These are phyloP conservation scores for Hymenoscyphus albidus DNA, from an alignment of 2,329 filamentous ascomycete species.

Conservation along the genomic window DNA sequence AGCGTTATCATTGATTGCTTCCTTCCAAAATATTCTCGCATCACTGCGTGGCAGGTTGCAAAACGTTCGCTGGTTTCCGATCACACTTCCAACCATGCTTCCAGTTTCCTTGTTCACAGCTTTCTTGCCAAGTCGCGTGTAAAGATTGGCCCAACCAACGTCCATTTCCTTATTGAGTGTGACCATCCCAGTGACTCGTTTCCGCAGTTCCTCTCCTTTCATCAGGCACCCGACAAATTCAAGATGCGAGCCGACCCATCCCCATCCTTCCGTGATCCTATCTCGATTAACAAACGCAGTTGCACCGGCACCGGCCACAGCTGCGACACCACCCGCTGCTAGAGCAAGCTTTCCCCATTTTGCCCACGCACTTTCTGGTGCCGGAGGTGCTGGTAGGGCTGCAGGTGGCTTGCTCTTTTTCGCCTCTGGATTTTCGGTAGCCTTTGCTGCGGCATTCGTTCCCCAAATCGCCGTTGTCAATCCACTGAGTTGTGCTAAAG, in stretches of 20 bases:
- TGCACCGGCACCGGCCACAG: constrained; percentile 75
- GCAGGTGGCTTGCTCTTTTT: constrained; percentile 38
- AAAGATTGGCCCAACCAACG: constrained; percentile 81
- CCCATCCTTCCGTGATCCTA: constrained; percentile 69
- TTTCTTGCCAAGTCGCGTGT: constrained; percentile 74
- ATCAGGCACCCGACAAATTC: constrained; percentile 90
- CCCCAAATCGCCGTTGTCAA: constrained; percentile 67
- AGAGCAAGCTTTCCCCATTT: constrained; percentile 82
- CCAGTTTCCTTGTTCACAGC: constrained; percentile 49
- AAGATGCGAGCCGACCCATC: constrained; percentile 85
- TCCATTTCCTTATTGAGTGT: constrained; percentile 59
- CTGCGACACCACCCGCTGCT: constrained; percentile 78
- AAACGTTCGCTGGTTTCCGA: constrained; percentile 77
- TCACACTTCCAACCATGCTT: constrained; percentile 52
- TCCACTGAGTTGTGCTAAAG: constrained; percentile 63
- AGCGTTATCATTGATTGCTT: constrained; percentile 74
- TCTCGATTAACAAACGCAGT: constrained; percentile 85
- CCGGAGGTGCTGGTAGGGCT: constrained; percentile 39
- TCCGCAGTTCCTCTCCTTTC: constrained; percentile 74
- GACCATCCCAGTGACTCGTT: constrained; percentile 66
- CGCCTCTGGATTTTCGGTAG: constrained; percentile 13
- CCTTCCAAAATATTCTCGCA: constrained; percentile 56
- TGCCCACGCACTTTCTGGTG: constrained; percentile 56
- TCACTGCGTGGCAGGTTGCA: constrained; percentile 70
- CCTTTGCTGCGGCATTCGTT: constrained; percentile 39